Evolutionary conservation across 1,284 basidiomycete species (phyloP).

Genomic region (Neolentinus lepideus): DNA sequence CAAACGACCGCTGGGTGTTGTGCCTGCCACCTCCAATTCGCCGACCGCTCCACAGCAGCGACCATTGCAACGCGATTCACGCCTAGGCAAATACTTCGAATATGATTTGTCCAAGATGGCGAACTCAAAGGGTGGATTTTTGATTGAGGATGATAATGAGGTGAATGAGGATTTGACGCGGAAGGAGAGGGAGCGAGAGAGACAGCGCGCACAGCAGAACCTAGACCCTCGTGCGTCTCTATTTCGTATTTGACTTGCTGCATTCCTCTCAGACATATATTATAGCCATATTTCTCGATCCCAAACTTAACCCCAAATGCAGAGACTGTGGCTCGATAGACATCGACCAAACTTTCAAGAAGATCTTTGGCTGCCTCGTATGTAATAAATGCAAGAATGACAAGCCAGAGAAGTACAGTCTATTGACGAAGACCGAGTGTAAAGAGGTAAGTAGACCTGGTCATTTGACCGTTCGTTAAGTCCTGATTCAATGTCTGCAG

Average conservation of each 20-base stretch:
- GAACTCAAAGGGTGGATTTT: slow-evolving; percentile 90
- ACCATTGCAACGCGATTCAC: slow-evolving; percentile 61
- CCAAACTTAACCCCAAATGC: slow-evolving; percentile 74
- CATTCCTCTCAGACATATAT: slow-evolving; percentile 2
- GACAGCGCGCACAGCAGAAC: slow-evolving; percentile 59
- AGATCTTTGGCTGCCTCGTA: slow-evolving; percentile 78
- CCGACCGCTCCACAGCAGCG: slow-evolving; percentile 45
- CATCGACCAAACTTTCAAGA: slow-evolving; percentile 76
- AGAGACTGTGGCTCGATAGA: slow-evolving; percentile 77
- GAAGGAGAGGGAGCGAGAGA: slow-evolving; percentile 74
- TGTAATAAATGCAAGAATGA: slow-evolving; percentile 89
- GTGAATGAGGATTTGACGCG: slow-evolving; percentile 56
- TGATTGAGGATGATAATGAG: slow-evolving; percentile 79
- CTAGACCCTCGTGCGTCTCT: slow-evolving; percentile 58
- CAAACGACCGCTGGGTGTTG: slow-evolving; percentile 45
- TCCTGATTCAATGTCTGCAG: slow-evolving; percentile 27
- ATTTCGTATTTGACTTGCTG: not conserved
- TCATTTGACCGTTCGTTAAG: slow-evolving; percentile 8
- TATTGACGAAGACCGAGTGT: slow-evolving; percentile 98
- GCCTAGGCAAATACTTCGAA: slow-evolving; percentile 85
- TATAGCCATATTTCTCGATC: slow-evolving; percentile 62
- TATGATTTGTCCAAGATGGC: slow-evolving; percentile 97
- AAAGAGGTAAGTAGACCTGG: slow-evolving; percentile 62
- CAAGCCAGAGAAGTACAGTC: slow-evolving; percentile 86
- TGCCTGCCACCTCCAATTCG: slow-evolving; percentile 48